These are phyloP conservation scores for Tuber magnatum DNA, from an alignment of 495 filamentous ascomycete genomes.

Conservation along the genomic window DNA sequence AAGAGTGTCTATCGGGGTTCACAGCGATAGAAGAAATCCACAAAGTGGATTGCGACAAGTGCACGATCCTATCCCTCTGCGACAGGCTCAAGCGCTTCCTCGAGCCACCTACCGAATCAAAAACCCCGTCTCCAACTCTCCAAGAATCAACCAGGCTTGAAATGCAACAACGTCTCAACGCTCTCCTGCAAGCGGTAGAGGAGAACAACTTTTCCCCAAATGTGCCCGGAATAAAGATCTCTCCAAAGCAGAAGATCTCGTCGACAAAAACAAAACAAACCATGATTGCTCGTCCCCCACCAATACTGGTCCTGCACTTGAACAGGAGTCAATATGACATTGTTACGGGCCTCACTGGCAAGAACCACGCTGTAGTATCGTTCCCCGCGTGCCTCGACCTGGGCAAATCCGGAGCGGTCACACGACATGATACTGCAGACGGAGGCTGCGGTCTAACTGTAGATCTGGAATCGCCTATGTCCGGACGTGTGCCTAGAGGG, in stretches of 20 bases:
- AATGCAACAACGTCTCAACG: conserved; percentile 50
- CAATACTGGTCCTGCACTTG: conserved; percentile 72
- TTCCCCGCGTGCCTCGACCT: conserved; percentile 72
- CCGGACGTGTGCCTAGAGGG: conserved; percentile 17
- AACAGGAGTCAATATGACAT: conserved; percentile 91
- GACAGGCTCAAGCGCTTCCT: conserved; percentile 43
- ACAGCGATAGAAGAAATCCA: conserved; percentile 75
- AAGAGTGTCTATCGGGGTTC: conserved; percentile 74
- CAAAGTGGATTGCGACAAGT: conserved; percentile 85
- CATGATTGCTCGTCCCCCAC: conserved; percentile 72
- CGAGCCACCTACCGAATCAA: conserved; percentile 26
- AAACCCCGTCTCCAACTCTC: conserved; percentile 14
- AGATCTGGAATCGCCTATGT: conserved; percentile 20
- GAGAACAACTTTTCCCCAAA: conserved; percentile 74
- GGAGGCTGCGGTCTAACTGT: conserved; percentile 27
- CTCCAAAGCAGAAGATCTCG: conserved; percentile 59
- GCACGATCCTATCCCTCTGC: conserved; percentile 59
- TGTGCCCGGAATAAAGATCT: conserved; percentile 60
- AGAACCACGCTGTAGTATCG: conserved; percentile 69
- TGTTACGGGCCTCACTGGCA: conserved; percentile 62
- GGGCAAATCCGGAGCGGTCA: conserved; percentile 53
- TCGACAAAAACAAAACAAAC: conserved; percentile 83
- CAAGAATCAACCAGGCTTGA: conserved; percentile 27
- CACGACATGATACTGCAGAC: conserved; percentile 46
- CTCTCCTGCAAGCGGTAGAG: conserved; percentile 62